Evolutionary conservation across 352 stramenopile genomes (phyloP), one percentile per base, ranked within the genome.

Genomic region (Thalassiosira hispida): DNA sequence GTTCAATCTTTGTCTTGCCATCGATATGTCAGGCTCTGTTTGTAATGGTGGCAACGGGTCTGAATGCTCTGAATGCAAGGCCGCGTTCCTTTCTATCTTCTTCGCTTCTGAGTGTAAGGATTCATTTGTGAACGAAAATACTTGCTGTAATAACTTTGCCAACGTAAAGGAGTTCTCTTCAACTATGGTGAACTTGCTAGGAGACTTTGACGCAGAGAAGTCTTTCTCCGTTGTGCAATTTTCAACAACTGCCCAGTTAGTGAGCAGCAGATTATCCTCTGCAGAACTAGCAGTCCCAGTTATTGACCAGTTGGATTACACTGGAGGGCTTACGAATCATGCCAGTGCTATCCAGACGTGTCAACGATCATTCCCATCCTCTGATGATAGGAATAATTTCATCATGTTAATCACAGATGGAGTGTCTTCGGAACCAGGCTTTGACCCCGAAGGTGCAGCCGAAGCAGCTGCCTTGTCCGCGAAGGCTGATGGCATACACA

Each of bases 361-460:
- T 70, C 77, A 72, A 38, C 14, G 38, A 38, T 71, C 53, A 16
- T 56, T 79, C 31, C 14, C 18, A 14, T 22, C 49, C n/a, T 57
- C 18, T 23, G 16, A 22, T 25, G 22, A 55, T 55, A 25, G 40
- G 23, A 71, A 74, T 25, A 84, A 74, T 27, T 65, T 80, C 20
- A 84, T 84, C 11, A 62, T 84, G 42, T 27, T 84, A 12, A 72
- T 84, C 44, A 84, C 77, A 16, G 77, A 84, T 72, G 77, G 77
- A 3, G 18, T 66, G 27, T 52, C 69, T 14, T 49, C 55, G 4
- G 27, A 14, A 35, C 61, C 69, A 2, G 23, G 44, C 1, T 42
- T 33, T 52, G 29, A 71, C 31, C 70, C 77, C 23, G 57, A 63
- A 33, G 23, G 44, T 9, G 65, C 14, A 44, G 77, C 77, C 14